These are phyloP conservation scores for Aspergillus diversus DNA, from an alignment of 495 filamentous ascomycete genomes.

Conservation along the genomic window DNA sequence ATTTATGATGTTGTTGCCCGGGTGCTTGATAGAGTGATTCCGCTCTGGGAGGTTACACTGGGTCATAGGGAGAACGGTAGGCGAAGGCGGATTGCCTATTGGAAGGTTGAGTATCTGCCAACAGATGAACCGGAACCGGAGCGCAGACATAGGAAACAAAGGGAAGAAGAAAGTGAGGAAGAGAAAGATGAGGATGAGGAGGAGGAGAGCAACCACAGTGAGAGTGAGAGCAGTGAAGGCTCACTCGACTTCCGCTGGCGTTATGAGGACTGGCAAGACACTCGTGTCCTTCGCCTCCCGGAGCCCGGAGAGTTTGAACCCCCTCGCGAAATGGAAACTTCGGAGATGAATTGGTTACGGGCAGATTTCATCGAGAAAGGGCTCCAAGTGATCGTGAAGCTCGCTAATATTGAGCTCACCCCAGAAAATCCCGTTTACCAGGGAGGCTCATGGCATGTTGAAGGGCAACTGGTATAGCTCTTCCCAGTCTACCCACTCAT, in stretches of 20 bases:
- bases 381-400: constrained; percentile 66
- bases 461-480: constrained; percentile 49
- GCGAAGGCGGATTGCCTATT: not conserved
- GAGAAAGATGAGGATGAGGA: not conserved
- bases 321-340: not conserved
- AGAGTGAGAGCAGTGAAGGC: no score
- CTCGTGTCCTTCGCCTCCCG: not conserved
- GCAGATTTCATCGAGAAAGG: constrained; percentile 25
- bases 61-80: not conserved
- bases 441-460: constrained; percentile 57
- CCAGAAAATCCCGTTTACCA: constrained; percentile 58
- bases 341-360: not conserved
- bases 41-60: constrained; percentile 48
- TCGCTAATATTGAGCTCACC: constrained; percentile 62
- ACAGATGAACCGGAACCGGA: not conserved
- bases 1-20: constrained; percentile 54
- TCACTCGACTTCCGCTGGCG: not conserved
- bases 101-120: not conserved
- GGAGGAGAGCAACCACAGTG: not conserved
- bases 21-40: constrained; percentile 48
- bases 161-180: no score
- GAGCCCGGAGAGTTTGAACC: not conserved
- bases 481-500: not conserved
- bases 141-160: not conserved
- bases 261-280: not conserved